Base-by-base conservation (phyloP, 2,329 filamentous ascomycete species). In the Nothomitra cinnamomea region DNA sequence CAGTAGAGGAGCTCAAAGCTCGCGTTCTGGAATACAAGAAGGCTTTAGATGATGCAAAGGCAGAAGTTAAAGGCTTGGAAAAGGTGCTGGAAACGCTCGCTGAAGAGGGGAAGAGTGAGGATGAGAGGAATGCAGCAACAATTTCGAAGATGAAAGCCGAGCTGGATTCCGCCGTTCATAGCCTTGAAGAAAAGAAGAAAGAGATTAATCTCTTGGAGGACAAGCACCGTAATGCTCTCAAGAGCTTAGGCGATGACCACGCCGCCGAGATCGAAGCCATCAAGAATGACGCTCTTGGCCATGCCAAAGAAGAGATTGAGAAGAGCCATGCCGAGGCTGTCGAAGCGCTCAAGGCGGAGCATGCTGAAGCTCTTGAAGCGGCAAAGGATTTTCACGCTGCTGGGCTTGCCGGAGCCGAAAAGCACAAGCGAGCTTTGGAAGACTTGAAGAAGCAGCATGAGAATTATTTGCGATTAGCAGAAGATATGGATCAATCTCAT, bases 161-260 rank as follows among this genome's bases (percentile, higher is more conserved):
- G n/a, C 21, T 48, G 13, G 43, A 48, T 28, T 7, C 6, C 13
- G 43, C 43, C 10, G 28, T 48, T 21, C 43, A 48, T 8, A 28
- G 22, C 22, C 43, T 48, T 1, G 43, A 48, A 25, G 43, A 48
- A 15, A 48, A 48, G 43, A 48, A 48, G 22, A 48, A 48, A 15
- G 43, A 48, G 43, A 48, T 48, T 21, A 28, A 25, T 17, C 21
- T 48, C 1, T 28, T 48, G 43, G 43, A 48, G 22, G 43, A 48
- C 17, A 48, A 48, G 22, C 43, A 48, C 22, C 21, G 43, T 15
- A 48, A 28, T 15, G 43, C 43, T 19, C 43, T 48, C 21, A 48
- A 48, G 22, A 48, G 21, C 43, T 48, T 48, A 13, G 43, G 43
- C 21, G 43, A 48, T 48, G 43, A 48, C 15, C 43, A 48, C 22